Percentiles rank a stretch among this genome's conserved stretches.
Conservation (phyloP, 371 early-diverging fungal genomes). For the Mucor mucedo region DNA sequence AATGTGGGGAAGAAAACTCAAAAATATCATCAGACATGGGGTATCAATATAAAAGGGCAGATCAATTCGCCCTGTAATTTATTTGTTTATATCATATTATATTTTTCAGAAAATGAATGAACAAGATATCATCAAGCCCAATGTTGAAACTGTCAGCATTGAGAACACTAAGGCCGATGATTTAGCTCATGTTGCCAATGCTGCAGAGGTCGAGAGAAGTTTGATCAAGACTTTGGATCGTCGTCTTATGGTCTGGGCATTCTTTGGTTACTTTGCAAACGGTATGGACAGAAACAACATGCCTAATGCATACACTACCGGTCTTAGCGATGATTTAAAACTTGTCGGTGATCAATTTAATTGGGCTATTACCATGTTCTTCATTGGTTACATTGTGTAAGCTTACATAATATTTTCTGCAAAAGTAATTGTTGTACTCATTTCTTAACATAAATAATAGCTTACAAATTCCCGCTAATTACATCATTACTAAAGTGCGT, state of each 20-base stretch:
- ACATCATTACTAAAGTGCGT: conserved; percentile 53
- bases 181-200: conserved; percentile 8
- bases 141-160: conserved; percentile 4
- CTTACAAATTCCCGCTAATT: conserved; percentile 54
- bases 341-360: conserved; percentile 58
- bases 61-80: conserved; percentile 8
- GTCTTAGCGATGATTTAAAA: conserved; percentile 54
- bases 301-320: conserved; percentile 60
- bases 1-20: conserved; percentile 24
- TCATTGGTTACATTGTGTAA: conserved; percentile 74
- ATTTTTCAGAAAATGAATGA: conserved; percentile 6
- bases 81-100: conserved; percentile 3
- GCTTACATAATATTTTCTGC: conserved; percentile 21
- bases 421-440: not conserved
- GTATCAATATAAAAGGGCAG: not conserved
- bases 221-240: conserved; percentile 72
- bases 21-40: not conserved
- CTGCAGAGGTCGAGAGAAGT: conserved; percentile 33
- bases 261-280: conserved; percentile 72
- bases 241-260: conserved; percentile 71
- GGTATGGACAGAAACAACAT: conserved; percentile 83
- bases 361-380: conserved; percentile 71
- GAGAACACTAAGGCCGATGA: conserved; percentile 19
- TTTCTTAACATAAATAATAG: conserved; percentile 8
- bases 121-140: not conserved